Conservation (phyloP, 495 filamentous ascomycete species). For the Daldinia caldariorum region DNA sequence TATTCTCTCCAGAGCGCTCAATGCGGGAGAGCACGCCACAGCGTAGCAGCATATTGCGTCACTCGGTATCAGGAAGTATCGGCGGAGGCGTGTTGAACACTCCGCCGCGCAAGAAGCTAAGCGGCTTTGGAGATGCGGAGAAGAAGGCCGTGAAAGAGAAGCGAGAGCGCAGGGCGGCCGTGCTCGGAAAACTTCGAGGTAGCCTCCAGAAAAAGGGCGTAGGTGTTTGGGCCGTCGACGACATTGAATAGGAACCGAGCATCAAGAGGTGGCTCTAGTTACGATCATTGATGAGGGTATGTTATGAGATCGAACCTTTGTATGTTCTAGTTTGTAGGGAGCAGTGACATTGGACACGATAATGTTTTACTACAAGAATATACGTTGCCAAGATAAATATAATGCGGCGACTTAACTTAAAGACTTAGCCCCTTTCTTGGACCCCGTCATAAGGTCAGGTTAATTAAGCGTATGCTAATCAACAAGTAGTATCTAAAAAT, state of each 20-base stretch:
- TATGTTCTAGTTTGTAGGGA: constrained; percentile 16
- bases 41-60: constrained; percentile 50
- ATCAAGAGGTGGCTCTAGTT: not conserved
- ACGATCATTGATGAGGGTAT: not conserved
- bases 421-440: not conserved
- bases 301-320: not conserved
- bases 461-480: constrained; percentile 9
- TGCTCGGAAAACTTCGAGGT: constrained; percentile 57
- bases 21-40: constrained; percentile 53
- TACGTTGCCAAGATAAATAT: not conserved
- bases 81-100: constrained; percentile 48
- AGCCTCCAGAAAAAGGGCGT: constrained; percentile 53
- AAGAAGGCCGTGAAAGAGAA: constrained; percentile 63
- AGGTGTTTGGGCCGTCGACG: constrained; percentile 50
- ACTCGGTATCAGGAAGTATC: constrained; percentile 60
- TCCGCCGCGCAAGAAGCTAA: constrained; percentile 65
- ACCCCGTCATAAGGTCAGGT: constrained; percentile 2
- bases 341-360: constrained; percentile 10
- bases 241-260: constrained; percentile 38
- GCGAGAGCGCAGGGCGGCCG: constrained; percentile 61
- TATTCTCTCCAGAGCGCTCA: constrained; percentile 66
- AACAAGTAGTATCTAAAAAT: constrained; percentile 19
- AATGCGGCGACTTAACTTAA: not conserved
- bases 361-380: constrained; percentile 11
- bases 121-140: constrained; percentile 62